Conservation (phyloP, 2,329 filamentous ascomycete species). For the Xylaria sp. region DNA sequence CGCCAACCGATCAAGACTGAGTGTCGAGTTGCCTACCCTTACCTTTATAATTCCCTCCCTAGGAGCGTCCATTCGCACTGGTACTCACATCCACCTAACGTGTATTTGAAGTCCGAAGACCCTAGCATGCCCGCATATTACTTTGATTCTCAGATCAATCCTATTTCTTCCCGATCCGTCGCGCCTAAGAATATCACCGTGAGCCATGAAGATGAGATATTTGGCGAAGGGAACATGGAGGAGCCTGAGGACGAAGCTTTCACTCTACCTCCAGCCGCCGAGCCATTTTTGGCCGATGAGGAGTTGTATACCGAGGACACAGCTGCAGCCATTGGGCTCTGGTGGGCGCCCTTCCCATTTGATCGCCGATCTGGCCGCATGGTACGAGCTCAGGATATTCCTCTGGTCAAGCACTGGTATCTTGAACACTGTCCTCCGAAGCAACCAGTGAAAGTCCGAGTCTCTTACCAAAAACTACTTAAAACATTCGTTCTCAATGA, state of each 20-base stretch:
- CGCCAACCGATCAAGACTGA: conserved; percentile 93
- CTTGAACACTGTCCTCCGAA: conserved; percentile 89
- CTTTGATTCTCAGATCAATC: conserved; percentile 97
- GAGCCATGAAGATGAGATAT: conserved; percentile 93
- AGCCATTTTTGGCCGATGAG: conserved; percentile 91
- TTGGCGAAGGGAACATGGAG: conserved; percentile 80
- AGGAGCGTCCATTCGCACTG: conserved; percentile 92
- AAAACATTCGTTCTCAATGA: conserved; percentile 98
- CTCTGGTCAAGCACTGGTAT: conserved; percentile 98
- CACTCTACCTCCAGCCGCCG: conserved; percentile 79
- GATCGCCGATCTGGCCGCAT: conserved; percentile 93
- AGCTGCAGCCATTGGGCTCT: conserved; percentile 88
- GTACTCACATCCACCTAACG: conserved; percentile 93
- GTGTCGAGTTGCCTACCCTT: conserved; percentile 93
- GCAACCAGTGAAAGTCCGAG: conserved; percentile 95
- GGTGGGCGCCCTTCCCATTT: conserved; percentile 99
- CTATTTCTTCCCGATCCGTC: conserved; percentile 93
- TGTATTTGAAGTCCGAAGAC: conserved; percentile 89
- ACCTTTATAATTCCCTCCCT: conserved; percentile 94
- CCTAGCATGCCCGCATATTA: conserved; percentile 94
- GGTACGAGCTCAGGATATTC: conserved; percentile 97
- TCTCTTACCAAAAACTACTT: conserved; percentile 97
- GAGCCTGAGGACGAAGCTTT: conserved; percentile 85
- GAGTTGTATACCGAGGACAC: conserved; percentile 91
- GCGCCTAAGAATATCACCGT: conserved; percentile 93